These are phyloP conservation scores for Viridothelium virens DNA, from an alignment of 495 filamentous ascomycete species.

Conservation along the genomic window DNA sequence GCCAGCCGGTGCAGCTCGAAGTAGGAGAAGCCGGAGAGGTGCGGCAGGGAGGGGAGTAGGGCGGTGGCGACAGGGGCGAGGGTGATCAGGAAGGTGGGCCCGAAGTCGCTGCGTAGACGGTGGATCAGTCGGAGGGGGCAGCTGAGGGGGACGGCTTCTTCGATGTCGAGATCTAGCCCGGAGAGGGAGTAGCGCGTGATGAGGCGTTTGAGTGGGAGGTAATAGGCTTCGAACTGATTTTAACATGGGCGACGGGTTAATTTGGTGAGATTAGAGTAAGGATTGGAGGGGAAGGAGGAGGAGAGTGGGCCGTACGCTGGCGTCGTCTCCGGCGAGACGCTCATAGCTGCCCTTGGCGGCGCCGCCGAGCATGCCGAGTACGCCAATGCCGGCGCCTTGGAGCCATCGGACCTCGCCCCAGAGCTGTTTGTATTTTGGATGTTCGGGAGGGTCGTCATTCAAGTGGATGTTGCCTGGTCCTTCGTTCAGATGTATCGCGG, in stretches of 20 bases:
- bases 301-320: constrained; percentile 17
- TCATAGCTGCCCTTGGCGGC: constrained; percentile 37
- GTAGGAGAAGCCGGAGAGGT: constrained; percentile 41
- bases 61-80: constrained; percentile 41
- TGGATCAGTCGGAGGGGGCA: constrained; percentile 33
- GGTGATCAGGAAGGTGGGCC: constrained; percentile 40
- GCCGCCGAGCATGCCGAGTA: constrained; percentile 41
- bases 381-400: constrained; percentile 38
- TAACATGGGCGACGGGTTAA: neutral
- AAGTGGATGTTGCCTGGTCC: constrained; percentile 38
- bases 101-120: constrained; percentile 38
- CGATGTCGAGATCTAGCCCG: constrained; percentile 41
- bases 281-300: neutral
- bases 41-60: constrained; percentile 30
- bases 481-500: constrained; percentile 41
- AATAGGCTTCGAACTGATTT: constrained; percentile 37
- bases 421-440: constrained; percentile 28
- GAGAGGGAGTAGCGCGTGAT: constrained; percentile 33
- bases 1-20: constrained; percentile 31
- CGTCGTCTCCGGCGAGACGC: constrained; percentile 32
- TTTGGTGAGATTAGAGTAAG: neutral
- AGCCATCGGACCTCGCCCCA: constrained; percentile 40
- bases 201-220: constrained; percentile 33
- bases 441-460: constrained; percentile 37
- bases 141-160: constrained; percentile 35